Base-by-base conservation (phyloP, 2,329 filamentous ascomycete species). In the Diaporthe humulicola region DNA sequence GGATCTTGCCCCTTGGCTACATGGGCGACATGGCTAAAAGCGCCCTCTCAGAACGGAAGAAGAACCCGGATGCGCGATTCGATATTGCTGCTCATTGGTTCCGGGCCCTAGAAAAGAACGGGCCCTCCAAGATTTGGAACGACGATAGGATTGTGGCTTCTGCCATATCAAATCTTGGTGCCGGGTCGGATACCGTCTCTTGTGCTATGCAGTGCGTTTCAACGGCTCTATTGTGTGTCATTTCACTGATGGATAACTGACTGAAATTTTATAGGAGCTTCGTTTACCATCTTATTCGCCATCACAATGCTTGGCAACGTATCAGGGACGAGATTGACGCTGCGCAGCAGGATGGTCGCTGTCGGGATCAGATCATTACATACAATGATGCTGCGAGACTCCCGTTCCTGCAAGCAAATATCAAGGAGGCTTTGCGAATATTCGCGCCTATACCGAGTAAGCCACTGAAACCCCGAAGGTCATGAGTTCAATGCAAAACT, bases 381-480 rank as follows among this genome's bases (percentile, higher is more conserved):
- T 81, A 74, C 60, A 75, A 77, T 2, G 79, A 82, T 38, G 78
- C 83, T 2, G 79, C 81, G 72, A 77, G 77, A 42, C 76, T 83
- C 19, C 78, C 79, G 6, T 85, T 81, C 71, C 76, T 83, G n/a
- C 79, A 81, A 56, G 82, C 82, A 22, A 82, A 81, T 72, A 81
- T 83, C 74, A 81, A 82, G 75, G 82, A 84, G 75, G 76, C 79
- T 4, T 73, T 83, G 25, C 76, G 70, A 30, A 66, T 73, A 3
- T 73, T 73, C n/a, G 57, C 40, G 9, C 80, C 82, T 2, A 77
- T 77, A n/a, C 77, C 81, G 0, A 79, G 60, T 66, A 33, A 48
- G 60, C 12, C n/a, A 15, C 3, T 36, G 40, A 12, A 12, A 12
- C 17, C 42, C 15, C 25, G 19, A 8, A 28, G 25, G 8, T 48